These are phyloP conservation scores for Wickerhamiella lipophila DNA, from an alignment of 805 yeast species.

Conservation along the genomic window DNA sequence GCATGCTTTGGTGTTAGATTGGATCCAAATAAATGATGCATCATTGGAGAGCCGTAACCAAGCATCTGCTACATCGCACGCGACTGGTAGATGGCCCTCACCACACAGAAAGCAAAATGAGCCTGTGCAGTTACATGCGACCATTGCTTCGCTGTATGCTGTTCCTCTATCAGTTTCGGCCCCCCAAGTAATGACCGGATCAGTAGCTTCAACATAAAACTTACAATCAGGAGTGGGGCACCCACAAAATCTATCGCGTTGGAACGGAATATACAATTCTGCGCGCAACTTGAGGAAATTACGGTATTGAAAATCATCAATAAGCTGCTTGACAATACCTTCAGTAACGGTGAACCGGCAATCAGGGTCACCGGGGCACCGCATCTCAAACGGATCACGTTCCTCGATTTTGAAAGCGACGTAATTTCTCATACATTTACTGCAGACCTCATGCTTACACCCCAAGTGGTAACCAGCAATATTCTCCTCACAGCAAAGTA, in stretches of 20 bases:
- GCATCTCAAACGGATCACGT: conserved; percentile 32
- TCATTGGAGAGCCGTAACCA: conserved; percentile 76
- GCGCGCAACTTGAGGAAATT: conserved; percentile 7
- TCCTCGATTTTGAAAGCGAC: conserved; percentile 33
- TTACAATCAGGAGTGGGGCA: conserved; percentile 21
- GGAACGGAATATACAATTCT: conserved; percentile 15
- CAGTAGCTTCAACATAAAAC: conserved; percentile 22
- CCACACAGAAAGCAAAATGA: conserved; percentile 69
- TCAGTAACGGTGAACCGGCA: conserved; percentile 34
- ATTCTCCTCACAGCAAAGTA: conserved; percentile 8
- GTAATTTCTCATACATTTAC: conserved; percentile 53
- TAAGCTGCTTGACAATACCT: conserved; percentile 29
- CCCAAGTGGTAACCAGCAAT: conserved; percentile 28
- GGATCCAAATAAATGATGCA: conserved; percentile 85
- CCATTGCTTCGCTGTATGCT: conserved; percentile 24
- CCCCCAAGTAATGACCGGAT: neutral
- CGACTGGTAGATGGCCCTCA: conserved; percentile 69
- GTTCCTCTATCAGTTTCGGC: neutral
- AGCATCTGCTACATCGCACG: conserved; percentile 50
- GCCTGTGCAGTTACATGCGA: conserved; percentile 39
- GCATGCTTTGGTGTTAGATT: conserved; percentile 72
- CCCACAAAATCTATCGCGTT: conserved; percentile 16
- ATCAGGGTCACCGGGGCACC: conserved; percentile 49
- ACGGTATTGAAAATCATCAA: conserved; percentile 15
- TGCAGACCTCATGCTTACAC: conserved; percentile 65